Evolutionary conservation across 371 early-diverging fungal species (phyloP).

Genomic region (Ordospora colligata): DNA sequence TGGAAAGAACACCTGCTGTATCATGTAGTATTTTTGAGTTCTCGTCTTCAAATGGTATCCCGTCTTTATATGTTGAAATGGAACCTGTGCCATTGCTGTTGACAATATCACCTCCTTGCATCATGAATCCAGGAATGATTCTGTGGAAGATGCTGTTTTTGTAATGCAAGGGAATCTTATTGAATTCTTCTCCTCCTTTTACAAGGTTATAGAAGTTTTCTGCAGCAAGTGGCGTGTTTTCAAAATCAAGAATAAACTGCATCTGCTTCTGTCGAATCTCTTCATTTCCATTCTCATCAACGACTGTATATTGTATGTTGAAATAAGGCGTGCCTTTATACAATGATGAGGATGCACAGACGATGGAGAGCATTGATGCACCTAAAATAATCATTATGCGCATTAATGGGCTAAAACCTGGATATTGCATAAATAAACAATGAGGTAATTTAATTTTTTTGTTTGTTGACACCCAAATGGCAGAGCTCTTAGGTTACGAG

Average conservation of each 20-base stretch:
- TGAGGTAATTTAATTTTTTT: not conserved
- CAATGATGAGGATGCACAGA: too few relatives aligned
- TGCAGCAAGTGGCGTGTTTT: slow-evolving; percentile 68
- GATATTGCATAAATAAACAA: not conserved
- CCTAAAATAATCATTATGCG: too few relatives aligned
- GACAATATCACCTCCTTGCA: slow-evolving; percentile 93
- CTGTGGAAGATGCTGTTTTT: slow-evolving; percentile 79
- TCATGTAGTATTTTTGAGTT: slow-evolving; percentile 70
- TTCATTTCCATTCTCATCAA: not conserved
- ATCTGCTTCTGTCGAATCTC: not conserved
- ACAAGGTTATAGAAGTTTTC: slow-evolving; percentile 64
- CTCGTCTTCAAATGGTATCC: slow-evolving; percentile 81
- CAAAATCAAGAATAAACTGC: slow-evolving; percentile 63
- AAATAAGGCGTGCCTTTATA: not conserved
- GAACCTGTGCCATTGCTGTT: slow-evolving; percentile 83
- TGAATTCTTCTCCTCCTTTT: not conserved
- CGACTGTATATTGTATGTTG: not conserved
- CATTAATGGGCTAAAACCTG: not conserved
- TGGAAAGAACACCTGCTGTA: slow-evolving; percentile 75
- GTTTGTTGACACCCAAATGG: not conserved
- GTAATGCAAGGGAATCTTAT: slow-evolving; percentile 68
- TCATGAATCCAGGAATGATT: slow-evolving; percentile 80
- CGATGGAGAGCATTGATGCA: too few relatives aligned
- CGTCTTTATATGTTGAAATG: slow-evolving; percentile 80
- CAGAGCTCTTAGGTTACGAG: not conserved